Conservation (phyloP, 2,329 filamentous ascomycete species). For the Colletotrichum limetticola region DNA sequence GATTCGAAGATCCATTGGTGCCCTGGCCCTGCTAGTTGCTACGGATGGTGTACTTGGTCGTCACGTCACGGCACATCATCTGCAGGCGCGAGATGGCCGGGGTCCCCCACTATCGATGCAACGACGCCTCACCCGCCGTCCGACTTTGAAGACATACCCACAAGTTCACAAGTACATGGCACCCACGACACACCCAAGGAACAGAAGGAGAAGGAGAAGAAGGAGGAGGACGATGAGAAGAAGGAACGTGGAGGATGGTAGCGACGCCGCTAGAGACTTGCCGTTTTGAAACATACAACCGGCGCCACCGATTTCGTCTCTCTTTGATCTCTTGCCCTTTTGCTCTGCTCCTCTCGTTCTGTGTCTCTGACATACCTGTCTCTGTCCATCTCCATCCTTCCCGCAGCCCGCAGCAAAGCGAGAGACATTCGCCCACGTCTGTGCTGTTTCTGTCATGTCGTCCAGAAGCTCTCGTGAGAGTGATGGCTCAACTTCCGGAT, state of each 20-base stretch:
- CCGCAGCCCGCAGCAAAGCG: not conserved
- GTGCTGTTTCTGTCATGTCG: not conserved
- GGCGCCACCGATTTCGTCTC: constrained; percentile 20
- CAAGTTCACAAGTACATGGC: not conserved
- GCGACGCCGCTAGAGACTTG: not conserved
- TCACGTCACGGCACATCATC: constrained; percentile 11
- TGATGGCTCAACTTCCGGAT: not conserved
- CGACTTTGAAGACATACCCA: not conserved
- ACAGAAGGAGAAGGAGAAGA: not conserved
- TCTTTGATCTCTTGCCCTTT: not conserved
- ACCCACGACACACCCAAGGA: not conserved
- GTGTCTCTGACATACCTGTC: not conserved
- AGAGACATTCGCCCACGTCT: not conserved
- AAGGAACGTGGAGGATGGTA: not conserved
- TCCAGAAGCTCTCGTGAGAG: not conserved
- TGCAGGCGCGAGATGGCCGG: constrained; percentile 8
- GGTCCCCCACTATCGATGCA: constrained; percentile 7
- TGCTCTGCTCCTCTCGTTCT: not conserved
- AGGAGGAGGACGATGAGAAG: not conserved
- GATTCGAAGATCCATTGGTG: not conserved
- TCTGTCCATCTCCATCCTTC: not conserved
- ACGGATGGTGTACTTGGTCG: not conserved
- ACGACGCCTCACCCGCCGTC: constrained; percentile 17
- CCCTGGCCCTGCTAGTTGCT: not conserved
- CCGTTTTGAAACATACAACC: constrained; percentile 8